Base-by-base conservation (phyloP, 1,284 basidiomycete species). In the Tilletia setariae region DNA sequence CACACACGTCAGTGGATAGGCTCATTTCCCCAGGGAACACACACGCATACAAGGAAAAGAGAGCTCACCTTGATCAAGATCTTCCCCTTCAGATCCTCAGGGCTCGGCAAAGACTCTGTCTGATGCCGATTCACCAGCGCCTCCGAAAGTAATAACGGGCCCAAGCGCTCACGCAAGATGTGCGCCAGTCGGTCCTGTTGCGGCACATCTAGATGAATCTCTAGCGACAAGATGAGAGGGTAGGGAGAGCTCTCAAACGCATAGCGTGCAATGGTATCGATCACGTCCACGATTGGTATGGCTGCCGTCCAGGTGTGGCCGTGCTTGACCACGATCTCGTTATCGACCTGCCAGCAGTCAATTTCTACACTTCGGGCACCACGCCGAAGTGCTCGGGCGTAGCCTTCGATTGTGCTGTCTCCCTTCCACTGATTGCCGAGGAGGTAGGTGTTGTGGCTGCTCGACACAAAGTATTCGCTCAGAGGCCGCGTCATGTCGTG, bases 361-460 rank as follows among this genome's bases (percentile, higher is more conserved):
- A 99, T 73, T 68, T 82, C 80, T 43, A 98, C 95, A 68, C 91
- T 92, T 21, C 95, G 88, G 76, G 94, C 97, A 35, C 93, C 90
- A 68, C 91, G 91, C 63, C 96, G 85, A 51, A 98, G 85, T 0
- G 94, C 94, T 0, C 95, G 88, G 70, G 97, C 93, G 80, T 98
- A 98, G 0, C 95, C 95, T 79, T 98, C 95, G 47, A 95, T 89
- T 0, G 95, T 97, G 72, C 92, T 94, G 66, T 91, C 90, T 1
- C 96, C 95, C 9, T 94, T 88, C 68, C 96, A 89, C 80, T 99
- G 96, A 74, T 93, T 89, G 0, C 94, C 94, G 13, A 97, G 90
- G 3, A 99, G 89, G 78, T 99, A 98, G 0, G 96, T 98, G 78
- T 99, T 98, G 81, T 98, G 96, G 40, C 93, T 95, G 19, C 92